Percentiles rank a stretch among this genome's conserved stretches.
phyloP scores from a whole-genome alignment of 768 basidiomycete genomes.

The Gymnopilus junonius region DNA sequence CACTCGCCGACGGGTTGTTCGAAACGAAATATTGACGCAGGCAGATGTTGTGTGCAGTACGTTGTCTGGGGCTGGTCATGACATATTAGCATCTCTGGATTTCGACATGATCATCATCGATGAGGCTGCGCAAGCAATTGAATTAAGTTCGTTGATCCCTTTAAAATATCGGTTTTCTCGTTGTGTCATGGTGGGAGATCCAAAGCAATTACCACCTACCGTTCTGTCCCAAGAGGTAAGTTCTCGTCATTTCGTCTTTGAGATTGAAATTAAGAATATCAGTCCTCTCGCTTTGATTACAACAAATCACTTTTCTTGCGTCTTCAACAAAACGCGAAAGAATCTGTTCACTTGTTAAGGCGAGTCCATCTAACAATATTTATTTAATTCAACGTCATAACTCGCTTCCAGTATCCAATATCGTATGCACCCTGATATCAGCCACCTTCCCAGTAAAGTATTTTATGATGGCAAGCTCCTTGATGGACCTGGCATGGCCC shows the following conservation, averaged over 20 bases:
- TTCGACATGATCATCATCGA: constrained; percentile 98
- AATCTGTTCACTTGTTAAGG: constrained; percentile 93
- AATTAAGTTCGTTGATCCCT: constrained; percentile 93
- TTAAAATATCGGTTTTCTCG: constrained; percentile 83
- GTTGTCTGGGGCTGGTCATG: constrained; percentile 92
- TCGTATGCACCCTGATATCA: constrained; percentile 98
- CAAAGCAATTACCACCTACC: constrained; percentile 96
- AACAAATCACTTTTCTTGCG: constrained; percentile 94
- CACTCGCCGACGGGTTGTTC: constrained; percentile 73
- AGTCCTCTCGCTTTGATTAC: constrained; percentile 77
- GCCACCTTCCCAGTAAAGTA: constrained; percentile 80
- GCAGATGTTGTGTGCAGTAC: constrained; percentile 96
- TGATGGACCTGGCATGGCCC: constrained; percentile 89
- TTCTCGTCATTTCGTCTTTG: not conserved
- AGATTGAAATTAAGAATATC: constrained; percentile 7
- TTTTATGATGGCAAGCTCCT: constrained; percentile 84
- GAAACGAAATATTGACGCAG: constrained; percentile 77
- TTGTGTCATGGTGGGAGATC: constrained; percentile 96
- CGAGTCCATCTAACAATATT: constrained; percentile 32
- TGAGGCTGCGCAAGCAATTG: constrained; percentile 96
- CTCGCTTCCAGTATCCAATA: constrained; percentile 85
- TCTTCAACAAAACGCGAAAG: constrained; percentile 75
- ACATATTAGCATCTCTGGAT: constrained; percentile 77
- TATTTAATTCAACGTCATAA: not conserved
- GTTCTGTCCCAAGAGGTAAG: constrained; percentile 51